phyloP scores from a whole-genome alignment of 2,329 filamentous ascomycete species.

The Mycocentrospora acerina region DNA sequence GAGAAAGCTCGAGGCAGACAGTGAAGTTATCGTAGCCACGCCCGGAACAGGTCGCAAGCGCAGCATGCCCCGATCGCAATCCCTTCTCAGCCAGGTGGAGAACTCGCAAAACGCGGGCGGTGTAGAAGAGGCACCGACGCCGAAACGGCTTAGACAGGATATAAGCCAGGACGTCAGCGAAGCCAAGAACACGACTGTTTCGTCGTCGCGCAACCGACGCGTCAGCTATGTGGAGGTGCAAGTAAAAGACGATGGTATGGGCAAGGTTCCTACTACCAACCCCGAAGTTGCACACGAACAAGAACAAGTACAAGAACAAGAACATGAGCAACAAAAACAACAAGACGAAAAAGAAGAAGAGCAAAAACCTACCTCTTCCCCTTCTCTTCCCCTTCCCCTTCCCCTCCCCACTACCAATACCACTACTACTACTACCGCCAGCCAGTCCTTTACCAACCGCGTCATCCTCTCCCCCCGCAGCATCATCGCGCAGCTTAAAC shows the following conservation, averaged over 20 bases:
- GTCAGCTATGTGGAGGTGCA: constrained; percentile 32
- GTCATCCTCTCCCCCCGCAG: constrained; percentile 45
- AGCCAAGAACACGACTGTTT: constrained; percentile 20
- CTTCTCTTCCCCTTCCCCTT: too few relatives aligned
- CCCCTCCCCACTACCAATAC: constrained; percentile 12
- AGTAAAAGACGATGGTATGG: too few relatives aligned
- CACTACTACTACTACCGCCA: constrained; percentile 30
- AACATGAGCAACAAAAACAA: too few relatives aligned
- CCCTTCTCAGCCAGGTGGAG: constrained; percentile 32
- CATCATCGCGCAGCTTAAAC: constrained; percentile 51
- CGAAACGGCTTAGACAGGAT: constrained; percentile 28
- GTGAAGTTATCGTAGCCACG: constrained; percentile 1
- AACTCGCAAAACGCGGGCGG: constrained; percentile 20
- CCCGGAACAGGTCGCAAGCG: constrained; percentile 26
- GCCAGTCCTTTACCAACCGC: constrained; percentile 34
- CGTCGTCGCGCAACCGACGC: constrained; percentile 18
- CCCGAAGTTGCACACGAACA: too few relatives aligned
- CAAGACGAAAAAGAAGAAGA: too few relatives aligned
- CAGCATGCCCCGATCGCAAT: constrained; percentile 28
- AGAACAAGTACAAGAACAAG: too few relatives aligned
- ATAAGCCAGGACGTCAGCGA: constrained; percentile 34
- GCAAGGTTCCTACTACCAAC: too few relatives aligned
- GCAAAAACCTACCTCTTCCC: too few relatives aligned
- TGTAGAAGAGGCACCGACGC: constrained; percentile 30
- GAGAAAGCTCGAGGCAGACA: constrained; percentile 16